These are phyloP conservation scores for Globisporangium emineosum DNA, from an alignment of 352 stramenopile species.

Conservation along the genomic window DNA sequence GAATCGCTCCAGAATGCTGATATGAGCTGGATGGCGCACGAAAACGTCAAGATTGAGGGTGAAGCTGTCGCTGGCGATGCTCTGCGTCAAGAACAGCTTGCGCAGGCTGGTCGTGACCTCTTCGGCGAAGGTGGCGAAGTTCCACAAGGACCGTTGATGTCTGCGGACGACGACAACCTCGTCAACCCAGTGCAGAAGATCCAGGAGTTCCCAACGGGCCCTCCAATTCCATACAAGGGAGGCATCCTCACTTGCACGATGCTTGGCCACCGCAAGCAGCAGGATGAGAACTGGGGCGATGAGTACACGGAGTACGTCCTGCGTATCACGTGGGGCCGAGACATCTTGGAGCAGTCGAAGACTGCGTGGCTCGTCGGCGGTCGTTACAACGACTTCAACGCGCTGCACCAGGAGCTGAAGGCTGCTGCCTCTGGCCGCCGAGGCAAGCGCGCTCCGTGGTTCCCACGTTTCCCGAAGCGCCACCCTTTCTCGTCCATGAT, in stretches of 20 bases:
- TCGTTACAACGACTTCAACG: constrained; percentile 90
- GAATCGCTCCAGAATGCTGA: constrained; percentile 82
- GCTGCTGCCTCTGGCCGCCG: constrained; percentile 75
- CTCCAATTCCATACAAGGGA: constrained; percentile 89
- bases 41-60: constrained; percentile 77
- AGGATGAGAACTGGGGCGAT: constrained; percentile 88
- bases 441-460: constrained; percentile 86
- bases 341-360: constrained; percentile 87
- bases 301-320: constrained; percentile 90
- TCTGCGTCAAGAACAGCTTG: constrained; percentile 76
- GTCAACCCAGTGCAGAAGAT: constrained; percentile 84
- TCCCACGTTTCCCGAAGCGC: constrained; percentile 87
- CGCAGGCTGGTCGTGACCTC: constrained; percentile 78
- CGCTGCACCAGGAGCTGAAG: constrained; percentile 87
- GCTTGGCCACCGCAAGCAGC: constrained; percentile 84
- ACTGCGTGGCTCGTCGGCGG: constrained; percentile 86
- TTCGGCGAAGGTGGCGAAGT: constrained; percentile 82
- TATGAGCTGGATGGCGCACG: constrained; percentile 81
- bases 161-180: constrained; percentile 84
- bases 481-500: constrained; percentile 90
- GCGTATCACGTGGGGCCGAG: constrained; percentile 83
- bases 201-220: constrained; percentile 87
- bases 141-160: constrained; percentile 76
- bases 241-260: constrained; percentile 88
- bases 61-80: constrained; percentile 72